Percentiles rank a stretch among this genome's conserved stretches.
Conservation (phyloP, 768 basidiomycete species). For the Sistotremastrum suecicum region DNA sequence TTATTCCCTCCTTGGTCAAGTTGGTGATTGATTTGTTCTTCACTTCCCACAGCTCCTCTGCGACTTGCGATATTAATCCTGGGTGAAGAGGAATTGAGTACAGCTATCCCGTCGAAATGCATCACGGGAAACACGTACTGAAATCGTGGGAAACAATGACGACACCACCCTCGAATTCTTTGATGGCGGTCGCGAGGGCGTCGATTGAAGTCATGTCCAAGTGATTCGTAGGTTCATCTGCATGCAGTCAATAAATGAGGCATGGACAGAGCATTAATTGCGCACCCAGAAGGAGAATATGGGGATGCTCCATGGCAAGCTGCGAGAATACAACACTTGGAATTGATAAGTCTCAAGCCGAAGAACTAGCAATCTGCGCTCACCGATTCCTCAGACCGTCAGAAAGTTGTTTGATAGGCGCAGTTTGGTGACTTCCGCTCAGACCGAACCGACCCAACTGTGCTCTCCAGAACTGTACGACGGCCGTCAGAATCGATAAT, state of each 20-base stretch:
- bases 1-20: conserved; percentile 80
- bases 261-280: conserved; percentile 1
- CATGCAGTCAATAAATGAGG: conserved; percentile 4
- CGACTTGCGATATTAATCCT: conserved; percentile 95
- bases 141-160: conserved; percentile 99
- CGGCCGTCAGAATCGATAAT: neutral
- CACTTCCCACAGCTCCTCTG: conserved; percentile 98
- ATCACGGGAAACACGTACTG: conserved; percentile 40
- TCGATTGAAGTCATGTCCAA: conserved; percentile 98
- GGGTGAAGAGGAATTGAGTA: neutral
- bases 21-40: conserved; percentile 88
- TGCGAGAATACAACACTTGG: conserved; percentile 87
- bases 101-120: neutral
- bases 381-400: conserved; percentile 94
- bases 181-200: conserved; percentile 89
- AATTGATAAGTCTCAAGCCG: neutral
- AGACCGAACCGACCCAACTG: conserved; percentile 95
- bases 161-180: conserved; percentile 93
- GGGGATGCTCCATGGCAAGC: conserved; percentile 94
- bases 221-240: conserved; percentile 93
- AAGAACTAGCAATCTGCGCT: conserved; percentile 11
- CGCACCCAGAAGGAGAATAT: conserved; percentile 75
- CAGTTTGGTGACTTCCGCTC: conserved; percentile 84
- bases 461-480: conserved; percentile 71
- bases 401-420: conserved; percentile 86